phyloP scores from a whole-genome alignment of 441 rosid species.

The Adansonia gregorii region DNA sequence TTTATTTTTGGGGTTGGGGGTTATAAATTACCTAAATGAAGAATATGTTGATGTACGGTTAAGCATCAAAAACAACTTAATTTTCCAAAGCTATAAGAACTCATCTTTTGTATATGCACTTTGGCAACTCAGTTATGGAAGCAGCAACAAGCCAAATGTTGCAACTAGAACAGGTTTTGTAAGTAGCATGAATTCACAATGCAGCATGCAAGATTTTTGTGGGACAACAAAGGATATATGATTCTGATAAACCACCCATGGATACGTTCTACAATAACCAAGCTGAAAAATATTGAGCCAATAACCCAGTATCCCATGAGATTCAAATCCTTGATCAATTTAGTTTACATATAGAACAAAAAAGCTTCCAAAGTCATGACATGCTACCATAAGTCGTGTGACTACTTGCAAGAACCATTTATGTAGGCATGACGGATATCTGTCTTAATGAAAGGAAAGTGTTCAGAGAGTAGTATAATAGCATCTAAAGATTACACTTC shows the following conservation, averaged over 20 bases:
- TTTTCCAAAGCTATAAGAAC: neutral
- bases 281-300: neutral
- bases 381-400: neutral
- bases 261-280: neutral
- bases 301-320: conserved; percentile 4
- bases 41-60: neutral
- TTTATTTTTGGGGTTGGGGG: neutral
- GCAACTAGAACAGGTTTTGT: neutral
- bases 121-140: neutral
- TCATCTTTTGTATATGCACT: neutral
- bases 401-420: neutral
- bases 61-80: neutral
- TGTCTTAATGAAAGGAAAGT: neutral
- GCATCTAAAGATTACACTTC: neutral
- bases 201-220: neutral
- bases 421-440: neutral
- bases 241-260: neutral
- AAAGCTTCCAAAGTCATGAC: conserved; percentile 6
- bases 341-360: conserved; percentile 9
- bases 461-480: conserved; percentile 7
- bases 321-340: neutral
- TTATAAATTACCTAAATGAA: conserved; percentile 4
- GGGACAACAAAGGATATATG: neutral
- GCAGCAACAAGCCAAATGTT: conserved; percentile 5
- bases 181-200: conserved; percentile 2